Percentiles rank a stretch among this genome's conserved stretches.
These are phyloP conservation scores for Aspergillus quadrilineatus DNA, from an alignment of 2,329 filamentous ascomycete species.

Conservation along the genomic window DNA sequence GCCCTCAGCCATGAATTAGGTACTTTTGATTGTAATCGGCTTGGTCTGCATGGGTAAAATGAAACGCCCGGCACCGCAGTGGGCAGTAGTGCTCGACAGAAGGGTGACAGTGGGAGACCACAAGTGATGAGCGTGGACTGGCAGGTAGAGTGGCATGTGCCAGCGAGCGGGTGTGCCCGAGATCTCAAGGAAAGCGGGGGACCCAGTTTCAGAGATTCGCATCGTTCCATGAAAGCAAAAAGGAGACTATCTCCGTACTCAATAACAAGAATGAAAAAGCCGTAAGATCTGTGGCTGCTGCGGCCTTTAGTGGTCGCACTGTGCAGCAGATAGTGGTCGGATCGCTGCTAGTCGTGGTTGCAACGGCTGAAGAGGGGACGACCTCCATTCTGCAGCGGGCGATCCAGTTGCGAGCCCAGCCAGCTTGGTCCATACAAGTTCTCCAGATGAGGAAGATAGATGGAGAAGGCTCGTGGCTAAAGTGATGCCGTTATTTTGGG, in stretches of 20 bases:
- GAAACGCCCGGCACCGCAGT: not conserved
- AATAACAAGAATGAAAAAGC: not conserved
- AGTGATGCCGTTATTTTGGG: too few relatives aligned
- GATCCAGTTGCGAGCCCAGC: conserved; percentile 16
- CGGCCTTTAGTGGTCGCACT: conserved; percentile 14
- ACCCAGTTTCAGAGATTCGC: conserved; percentile 7
- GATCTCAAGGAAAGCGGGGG: conserved; percentile 28
- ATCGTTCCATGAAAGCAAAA: not conserved
- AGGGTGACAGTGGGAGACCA: not conserved
- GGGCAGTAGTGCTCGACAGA: not conserved
- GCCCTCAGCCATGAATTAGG: not conserved
- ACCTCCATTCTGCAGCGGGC: conserved; percentile 16
- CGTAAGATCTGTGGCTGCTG: conserved; percentile 15
- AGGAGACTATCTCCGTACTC: conserved; percentile 13
- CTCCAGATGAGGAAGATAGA: too few relatives aligned
- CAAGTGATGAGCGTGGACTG: conserved; percentile 14
- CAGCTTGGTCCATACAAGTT: too few relatives aligned
- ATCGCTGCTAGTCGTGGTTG: conserved; percentile 21
- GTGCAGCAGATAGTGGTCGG: conserved; percentile 18
- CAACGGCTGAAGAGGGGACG: conserved; percentile 19
- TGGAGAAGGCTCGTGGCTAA: not conserved
- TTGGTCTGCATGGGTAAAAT: not conserved
- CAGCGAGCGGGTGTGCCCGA: conserved; percentile 26
- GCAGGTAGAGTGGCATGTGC: conserved; percentile 15
- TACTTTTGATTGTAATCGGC: not conserved